Conservation (phyloP, 192 early-diverging fungal species). For the Rhizophagus clarus region DNA sequence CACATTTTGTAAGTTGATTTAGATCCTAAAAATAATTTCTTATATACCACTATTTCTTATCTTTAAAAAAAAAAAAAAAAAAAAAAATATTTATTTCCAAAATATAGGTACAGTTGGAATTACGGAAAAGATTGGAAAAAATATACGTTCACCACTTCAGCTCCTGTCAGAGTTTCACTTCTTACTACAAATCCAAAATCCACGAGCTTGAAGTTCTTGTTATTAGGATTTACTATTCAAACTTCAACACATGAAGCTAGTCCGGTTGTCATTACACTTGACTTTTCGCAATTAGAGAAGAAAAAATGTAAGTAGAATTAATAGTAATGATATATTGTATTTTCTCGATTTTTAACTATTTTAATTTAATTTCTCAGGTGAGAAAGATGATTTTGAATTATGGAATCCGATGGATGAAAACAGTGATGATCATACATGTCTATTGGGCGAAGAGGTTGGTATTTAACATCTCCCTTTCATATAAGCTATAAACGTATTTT, state of each 20-base stretch:
- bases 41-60: background rate
- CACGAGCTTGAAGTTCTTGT: constrained; percentile 71
- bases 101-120: constrained; percentile 65
- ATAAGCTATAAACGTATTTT: background rate
- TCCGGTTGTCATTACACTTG: constrained; percentile 53
- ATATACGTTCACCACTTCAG: constrained; percentile 57
- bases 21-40: background rate
- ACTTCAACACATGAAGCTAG: constrained; percentile 24
- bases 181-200: constrained; percentile 67
- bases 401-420: constrained; percentile 71
- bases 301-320: constrained; percentile 46
- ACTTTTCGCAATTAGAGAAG: constrained; percentile 54
- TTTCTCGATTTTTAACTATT: constrained; percentile 42
- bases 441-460: constrained; percentile 55
- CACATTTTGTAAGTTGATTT: constrained; percentile 49
- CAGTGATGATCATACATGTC: constrained; percentile 65
- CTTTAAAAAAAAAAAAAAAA: background rate
- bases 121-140: constrained; percentile 75
- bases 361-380: constrained; percentile 57
- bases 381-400: constrained; percentile 83
- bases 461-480: no score
- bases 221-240: constrained; percentile 59
- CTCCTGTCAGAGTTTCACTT: constrained; percentile 60
- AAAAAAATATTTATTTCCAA: background rate
- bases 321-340: constrained; percentile 21